Evolutionary conservation across 139 green algal genomes (phyloP).

Genomic region (Microglena sp.): DNA sequence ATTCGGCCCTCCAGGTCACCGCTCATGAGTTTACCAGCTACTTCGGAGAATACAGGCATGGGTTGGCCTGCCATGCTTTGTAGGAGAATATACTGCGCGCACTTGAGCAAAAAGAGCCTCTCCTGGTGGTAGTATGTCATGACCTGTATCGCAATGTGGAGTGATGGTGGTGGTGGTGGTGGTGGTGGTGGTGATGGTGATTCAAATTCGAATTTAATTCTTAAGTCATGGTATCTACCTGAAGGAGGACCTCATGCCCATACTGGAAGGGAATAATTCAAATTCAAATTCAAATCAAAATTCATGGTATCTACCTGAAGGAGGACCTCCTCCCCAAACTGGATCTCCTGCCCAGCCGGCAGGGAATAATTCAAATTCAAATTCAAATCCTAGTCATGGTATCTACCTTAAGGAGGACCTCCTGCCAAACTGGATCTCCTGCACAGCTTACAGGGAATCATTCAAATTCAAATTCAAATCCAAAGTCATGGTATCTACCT

Average conservation of each 20-base stretch:
- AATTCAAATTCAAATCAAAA: too few relatives aligned
- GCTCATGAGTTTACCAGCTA: constrained; percentile 14
- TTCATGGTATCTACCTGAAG: too few relatives aligned
- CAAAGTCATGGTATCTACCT: neutral
- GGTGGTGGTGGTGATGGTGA: neutral
- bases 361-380: too few relatives aligned
- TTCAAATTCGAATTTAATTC: neutral
- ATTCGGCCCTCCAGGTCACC: constrained; percentile 29
- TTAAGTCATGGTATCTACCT: neutral
- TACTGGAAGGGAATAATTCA: too few relatives aligned
- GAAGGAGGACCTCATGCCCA: constrained; percentile 1
- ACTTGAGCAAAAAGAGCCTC: constrained; percentile 40
- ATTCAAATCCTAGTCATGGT: too few relatives aligned
- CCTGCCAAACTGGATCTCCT: too few relatives aligned
- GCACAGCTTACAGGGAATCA: too few relatives aligned
- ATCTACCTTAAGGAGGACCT: too few relatives aligned
- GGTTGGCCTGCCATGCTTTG: constrained; percentile 22
- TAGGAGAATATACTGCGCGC: constrained; percentile 35
- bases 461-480: neutral
- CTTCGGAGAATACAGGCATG: neutral
- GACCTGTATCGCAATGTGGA: constrained; percentile 15
- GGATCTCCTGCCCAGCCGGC: neutral
- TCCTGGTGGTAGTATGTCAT: constrained; percentile 37
- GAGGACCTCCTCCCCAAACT: too few relatives aligned
- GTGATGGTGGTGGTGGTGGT: neutral